Conservation (phyloP, 192 early-diverging fungal genomes). For the Anaeromyces robustus region DNA sequence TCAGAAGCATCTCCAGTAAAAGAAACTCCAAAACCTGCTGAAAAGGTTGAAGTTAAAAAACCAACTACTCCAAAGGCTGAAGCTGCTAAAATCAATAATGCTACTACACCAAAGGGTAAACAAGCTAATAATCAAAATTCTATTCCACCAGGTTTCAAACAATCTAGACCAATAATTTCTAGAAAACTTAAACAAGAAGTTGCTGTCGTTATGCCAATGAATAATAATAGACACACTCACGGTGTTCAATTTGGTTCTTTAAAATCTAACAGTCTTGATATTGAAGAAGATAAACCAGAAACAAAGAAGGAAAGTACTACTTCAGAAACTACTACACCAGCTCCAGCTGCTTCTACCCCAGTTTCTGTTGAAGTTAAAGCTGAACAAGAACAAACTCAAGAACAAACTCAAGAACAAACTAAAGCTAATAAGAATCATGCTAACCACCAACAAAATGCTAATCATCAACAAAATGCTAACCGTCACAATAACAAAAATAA, state of each 20-base stretch:
- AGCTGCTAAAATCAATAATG: neutral
- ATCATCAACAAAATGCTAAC: neutral
- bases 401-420: neutral
- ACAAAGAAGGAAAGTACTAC: neutral
- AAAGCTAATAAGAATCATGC: neutral
- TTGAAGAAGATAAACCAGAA: neutral
- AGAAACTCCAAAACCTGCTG: neutral
- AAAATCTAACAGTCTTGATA: neutral
- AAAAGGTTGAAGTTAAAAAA: neutral
- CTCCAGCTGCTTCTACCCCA: too few species aligned
- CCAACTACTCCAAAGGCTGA: neutral
- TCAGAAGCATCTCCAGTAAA: neutral
- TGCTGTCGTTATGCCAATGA: neutral
- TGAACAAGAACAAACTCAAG: neutral
- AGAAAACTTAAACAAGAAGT: neutral
- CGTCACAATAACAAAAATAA: neutral
- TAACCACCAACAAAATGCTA: neutral
- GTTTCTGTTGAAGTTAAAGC: neutral
- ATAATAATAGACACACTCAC: neutral
- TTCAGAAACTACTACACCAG: neutral
- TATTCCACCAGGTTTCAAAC: neutral
- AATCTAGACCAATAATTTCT: neutral
- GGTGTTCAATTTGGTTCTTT: neutral
- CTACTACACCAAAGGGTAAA: neutral
- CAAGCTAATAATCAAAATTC: neutral